These are phyloP conservation scores for Gautieria morchelliformis DNA, from an alignment of 768 basidiomycete species.

Conservation along the genomic window DNA sequence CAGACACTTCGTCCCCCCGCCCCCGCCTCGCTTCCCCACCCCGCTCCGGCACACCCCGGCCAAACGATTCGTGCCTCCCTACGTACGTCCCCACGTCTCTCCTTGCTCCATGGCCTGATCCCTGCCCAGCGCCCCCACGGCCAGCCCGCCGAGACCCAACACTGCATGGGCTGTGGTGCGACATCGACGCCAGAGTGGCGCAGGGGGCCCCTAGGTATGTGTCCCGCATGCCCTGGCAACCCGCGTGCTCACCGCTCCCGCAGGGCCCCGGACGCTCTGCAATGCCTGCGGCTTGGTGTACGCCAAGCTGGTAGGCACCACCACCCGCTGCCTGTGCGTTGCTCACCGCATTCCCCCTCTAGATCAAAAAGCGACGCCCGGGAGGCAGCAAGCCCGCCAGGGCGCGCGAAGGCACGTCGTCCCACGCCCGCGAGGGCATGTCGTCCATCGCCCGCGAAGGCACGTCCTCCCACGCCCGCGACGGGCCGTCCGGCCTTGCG, in stretches of 20 bases:
- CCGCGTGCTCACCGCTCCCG: constrained; percentile 11
- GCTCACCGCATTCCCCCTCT: neutral
- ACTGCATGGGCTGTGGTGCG: constrained; percentile 71
- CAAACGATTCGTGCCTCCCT: no score
- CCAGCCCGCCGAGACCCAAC: constrained; percentile 60
- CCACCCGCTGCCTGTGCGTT: neutral
- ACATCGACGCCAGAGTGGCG: constrained; percentile 87
- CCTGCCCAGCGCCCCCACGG: neutral
- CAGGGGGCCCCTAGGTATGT: constrained; percentile 68
- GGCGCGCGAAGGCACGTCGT: no score
- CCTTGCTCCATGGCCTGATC: no score
- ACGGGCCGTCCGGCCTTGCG: no score
- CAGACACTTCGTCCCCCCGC: neutral
- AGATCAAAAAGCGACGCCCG: constrained; percentile 7
- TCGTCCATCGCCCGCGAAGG: no score
- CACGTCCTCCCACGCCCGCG: no score
- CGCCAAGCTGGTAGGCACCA: constrained; percentile 62
- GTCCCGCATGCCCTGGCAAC: no score
- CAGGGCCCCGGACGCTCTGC: constrained; percentile 75
- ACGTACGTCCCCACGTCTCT: no score
- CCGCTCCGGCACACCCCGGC: no score
- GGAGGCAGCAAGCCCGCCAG: neutral
- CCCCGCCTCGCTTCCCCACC: neutral
- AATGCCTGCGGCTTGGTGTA: constrained; percentile 84
- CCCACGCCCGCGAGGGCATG: no score